A percentile compares a stretch with the other conserved stretches of the same genome.
Conservation (phyloP, 2,329 filamentous ascomycete genomes). For the Clarireedia paspali region DNA sequence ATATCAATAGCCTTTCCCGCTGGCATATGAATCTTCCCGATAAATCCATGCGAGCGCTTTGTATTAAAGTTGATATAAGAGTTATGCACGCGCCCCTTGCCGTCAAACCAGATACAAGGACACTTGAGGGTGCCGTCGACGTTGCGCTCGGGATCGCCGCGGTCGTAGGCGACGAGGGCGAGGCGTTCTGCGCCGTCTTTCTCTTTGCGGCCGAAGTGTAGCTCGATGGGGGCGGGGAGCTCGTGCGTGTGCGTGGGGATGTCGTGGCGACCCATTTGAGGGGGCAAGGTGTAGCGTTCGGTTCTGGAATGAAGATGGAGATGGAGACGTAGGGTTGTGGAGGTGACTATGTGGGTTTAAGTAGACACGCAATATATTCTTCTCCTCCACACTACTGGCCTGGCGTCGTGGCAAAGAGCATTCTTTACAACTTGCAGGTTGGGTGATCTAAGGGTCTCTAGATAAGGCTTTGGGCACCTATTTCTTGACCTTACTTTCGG, state of each 20-base stretch:
- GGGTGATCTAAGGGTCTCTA: too few species aligned
- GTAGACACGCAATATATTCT: too few species aligned
- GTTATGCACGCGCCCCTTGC: neutral
- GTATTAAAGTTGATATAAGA: neutral
- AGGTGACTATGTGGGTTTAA: neutral
- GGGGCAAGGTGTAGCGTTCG: too few species aligned
- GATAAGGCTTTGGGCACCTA: too few species aligned
- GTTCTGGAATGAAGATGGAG: neutral
- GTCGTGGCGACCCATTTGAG: neutral
- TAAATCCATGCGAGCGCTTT: neutral
- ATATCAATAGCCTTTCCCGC: neutral
- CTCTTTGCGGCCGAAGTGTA: neutral
- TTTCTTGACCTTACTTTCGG: neutral
- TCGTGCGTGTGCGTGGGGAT: neutral
- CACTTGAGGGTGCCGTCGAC: neutral
- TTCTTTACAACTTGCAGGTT: too few species aligned
- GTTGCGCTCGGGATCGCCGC: neutral
- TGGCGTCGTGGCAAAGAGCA: too few species aligned
- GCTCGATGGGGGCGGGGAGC: neutral
- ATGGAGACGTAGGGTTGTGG: neutral
- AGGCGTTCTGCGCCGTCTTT: neutral
- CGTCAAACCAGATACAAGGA: neutral
- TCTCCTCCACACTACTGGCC: too few species aligned
- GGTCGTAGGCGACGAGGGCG: neutral
- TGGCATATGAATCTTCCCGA: neutral